Evolutionary conservation across 1,284 basidiomycete species (phyloP).

Genomic region (Leccinum angustisporum): DNA sequence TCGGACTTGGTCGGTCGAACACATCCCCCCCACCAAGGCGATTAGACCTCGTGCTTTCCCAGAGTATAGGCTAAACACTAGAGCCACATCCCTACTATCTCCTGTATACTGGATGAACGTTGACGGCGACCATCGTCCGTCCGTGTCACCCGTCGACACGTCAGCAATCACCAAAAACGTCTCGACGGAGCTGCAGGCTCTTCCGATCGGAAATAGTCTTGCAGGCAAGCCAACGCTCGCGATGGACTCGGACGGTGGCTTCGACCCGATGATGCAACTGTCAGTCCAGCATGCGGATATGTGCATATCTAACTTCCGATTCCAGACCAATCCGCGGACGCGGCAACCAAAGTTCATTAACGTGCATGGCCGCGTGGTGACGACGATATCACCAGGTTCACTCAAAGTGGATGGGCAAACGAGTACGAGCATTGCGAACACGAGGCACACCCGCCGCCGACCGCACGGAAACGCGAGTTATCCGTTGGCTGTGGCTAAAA

Average conservation of each 20-base stretch:
- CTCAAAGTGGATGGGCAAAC: background rate
- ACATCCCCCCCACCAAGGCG: background rate
- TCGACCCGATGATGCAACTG: background rate
- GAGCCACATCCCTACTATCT: background rate
- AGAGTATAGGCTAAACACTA: background rate
- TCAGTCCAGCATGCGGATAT: background rate
- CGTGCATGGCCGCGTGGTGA: background rate
- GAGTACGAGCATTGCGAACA: background rate
- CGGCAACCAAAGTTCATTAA: background rate
- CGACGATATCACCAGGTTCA: background rate
- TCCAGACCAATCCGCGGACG: background rate
- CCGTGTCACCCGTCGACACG: background rate
- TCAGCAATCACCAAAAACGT: background rate
- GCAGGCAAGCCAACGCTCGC: background rate
- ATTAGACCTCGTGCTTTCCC: background rate
- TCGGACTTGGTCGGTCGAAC: background rate
- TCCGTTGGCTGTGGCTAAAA: background rate
- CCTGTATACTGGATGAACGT: background rate
- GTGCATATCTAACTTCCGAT: background rate
- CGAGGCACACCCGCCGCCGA: background rate
- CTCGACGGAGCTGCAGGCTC: background rate
- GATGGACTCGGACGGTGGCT: background rate
- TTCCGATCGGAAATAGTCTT: background rate
- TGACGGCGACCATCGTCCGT: background rate
- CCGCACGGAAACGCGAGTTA: background rate